These are phyloP conservation scores for Lactuca saligna DNA, from an alignment of 129 eudicot species.

Conservation along the genomic window DNA sequence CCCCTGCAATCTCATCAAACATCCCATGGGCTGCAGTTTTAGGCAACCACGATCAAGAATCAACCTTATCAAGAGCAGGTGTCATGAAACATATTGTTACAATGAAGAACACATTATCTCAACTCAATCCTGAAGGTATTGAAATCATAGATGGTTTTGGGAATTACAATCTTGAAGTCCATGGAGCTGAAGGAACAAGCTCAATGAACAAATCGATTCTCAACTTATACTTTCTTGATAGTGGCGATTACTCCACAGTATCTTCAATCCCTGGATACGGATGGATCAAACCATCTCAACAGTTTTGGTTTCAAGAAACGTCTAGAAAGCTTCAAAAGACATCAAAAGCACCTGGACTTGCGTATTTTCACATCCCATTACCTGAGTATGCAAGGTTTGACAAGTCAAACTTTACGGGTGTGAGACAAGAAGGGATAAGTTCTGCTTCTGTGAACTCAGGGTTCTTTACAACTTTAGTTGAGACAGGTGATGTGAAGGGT, in stretches of 20 bases:
- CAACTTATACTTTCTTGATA: conserved; percentile 82
- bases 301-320: conserved; percentile 74
- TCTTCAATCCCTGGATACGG: conserved; percentile 85
- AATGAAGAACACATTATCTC: conserved; percentile 68
- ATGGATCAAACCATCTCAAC: conserved; percentile 93
- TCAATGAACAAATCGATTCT: conserved; percentile 58
- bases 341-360: conserved; percentile 73
- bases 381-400: conserved; percentile 72
- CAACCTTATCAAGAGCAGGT: conserved; percentile 67
- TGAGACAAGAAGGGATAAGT: conserved; percentile 78
- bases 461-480: conserved; percentile 65
- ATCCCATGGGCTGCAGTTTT: conserved; percentile 99
- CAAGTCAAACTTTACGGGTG: conserved; percentile 76
- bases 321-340: conserved; percentile 44
- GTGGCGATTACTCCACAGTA: conserved; percentile 88
- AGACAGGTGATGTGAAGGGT: conserved; percentile 82
- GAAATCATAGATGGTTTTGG: conserved; percentile 79
- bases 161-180: conserved; percentile 84
- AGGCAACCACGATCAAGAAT: conserved; percentile 93
- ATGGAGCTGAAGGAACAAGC: conserved; percentile 56
- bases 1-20: conserved; percentile 63
- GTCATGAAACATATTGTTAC: conserved; percentile 76
- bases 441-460: conserved; percentile 84
- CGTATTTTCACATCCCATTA: conserved; percentile 84
- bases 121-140: conserved; percentile 54